A percentile compares a stretch with the other conserved stretches of the same genome.
Evolutionary conservation across 2,329 filamentous ascomycete species (phyloP).

Genomic region (Triangularia verruculosa): DNA sequence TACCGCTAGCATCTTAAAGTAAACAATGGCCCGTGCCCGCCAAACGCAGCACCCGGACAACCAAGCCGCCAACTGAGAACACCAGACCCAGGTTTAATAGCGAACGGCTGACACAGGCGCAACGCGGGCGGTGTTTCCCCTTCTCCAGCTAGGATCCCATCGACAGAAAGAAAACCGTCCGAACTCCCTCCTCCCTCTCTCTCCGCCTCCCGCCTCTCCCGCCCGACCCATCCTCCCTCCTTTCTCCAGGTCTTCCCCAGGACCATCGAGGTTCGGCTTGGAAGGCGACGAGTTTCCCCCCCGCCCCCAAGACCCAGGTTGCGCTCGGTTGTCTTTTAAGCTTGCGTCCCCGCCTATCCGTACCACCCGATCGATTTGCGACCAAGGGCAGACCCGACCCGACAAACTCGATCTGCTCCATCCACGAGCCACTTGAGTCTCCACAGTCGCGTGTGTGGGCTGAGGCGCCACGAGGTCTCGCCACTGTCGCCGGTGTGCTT

Average conservation of each 20-base stretch:
- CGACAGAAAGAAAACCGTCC: not conserved
- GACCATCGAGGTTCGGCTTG: conserved; percentile 3
- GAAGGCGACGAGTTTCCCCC: not conserved
- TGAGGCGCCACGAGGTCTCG: not conserved
- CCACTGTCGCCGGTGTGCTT: not conserved
- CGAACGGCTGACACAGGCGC: not conserved
- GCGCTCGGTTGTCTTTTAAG: conserved; percentile 6
- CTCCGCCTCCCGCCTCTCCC: conserved; percentile 2
- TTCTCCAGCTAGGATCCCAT: not conserved
- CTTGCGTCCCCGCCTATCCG: not conserved
- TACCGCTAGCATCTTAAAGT: conserved; percentile 20
- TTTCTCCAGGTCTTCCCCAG: not conserved
- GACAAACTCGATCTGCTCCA: conserved; percentile 4
- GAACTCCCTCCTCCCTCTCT: conserved; percentile 1
- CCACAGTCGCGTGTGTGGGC: conserved; percentile 8
- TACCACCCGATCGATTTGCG: conserved; percentile 3
- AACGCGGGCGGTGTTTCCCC: not conserved
- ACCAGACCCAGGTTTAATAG: conserved; percentile 15
- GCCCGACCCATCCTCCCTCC: not conserved
- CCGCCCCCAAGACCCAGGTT: conserved; percentile 9
- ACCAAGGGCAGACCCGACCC: not conserved
- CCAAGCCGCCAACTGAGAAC: conserved; percentile 16
- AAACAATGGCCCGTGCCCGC: conserved; percentile 31
- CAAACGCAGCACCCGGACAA: conserved; percentile 26
- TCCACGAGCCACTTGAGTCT: not conserved